phyloP scores from a whole-genome alignment of 192 early-diverging fungal genomes.

The Gamsiella multidivaricata region DNA sequence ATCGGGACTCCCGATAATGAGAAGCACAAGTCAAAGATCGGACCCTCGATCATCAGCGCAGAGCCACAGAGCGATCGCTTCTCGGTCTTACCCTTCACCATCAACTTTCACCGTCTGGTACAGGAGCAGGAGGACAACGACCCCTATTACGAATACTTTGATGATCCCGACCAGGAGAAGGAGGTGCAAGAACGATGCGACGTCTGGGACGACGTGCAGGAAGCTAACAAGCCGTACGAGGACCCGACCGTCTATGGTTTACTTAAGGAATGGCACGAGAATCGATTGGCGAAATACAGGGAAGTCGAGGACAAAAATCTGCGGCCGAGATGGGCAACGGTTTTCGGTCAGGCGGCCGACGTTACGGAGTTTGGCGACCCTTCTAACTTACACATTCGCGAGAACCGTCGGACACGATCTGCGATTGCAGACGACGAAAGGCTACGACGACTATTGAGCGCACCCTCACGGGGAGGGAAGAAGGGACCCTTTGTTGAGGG shows the following conservation, averaged over 20 bases:
- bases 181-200: slow-evolving; percentile 15
- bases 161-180: slow-evolving; percentile 7
- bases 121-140: slow-evolving; percentile 17
- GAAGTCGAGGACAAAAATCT: background rate
- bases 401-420: background rate
- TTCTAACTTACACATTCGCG: slow-evolving; percentile 10
- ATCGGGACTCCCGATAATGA: too few relatives aligned
- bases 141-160: slow-evolving; percentile 33
- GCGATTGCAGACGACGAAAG: background rate
- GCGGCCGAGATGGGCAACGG: slow-evolving; percentile 40
- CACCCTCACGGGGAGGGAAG: slow-evolving; percentile 5
- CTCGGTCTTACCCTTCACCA: slow-evolving; percentile 8
- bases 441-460: slow-evolving; percentile 21
- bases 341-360: slow-evolving; percentile 26
- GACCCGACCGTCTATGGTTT: slow-evolving; percentile 41
- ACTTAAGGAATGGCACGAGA: slow-evolving; percentile 32
- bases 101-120: slow-evolving; percentile 5
- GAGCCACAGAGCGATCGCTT: slow-evolving; percentile 32
- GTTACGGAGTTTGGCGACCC: slow-evolving; percentile 32
- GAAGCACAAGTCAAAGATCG: background rate
- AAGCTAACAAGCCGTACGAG: slow-evolving; percentile 22
- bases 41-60: slow-evolving; percentile 11
- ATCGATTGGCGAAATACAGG: background rate
- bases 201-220: slow-evolving; percentile 6
- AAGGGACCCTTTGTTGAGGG: slow-evolving; percentile 7